Conservation (phyloP, 2,329 filamentous ascomycete species). For the Lecanoromycetidae sp. region DNA sequence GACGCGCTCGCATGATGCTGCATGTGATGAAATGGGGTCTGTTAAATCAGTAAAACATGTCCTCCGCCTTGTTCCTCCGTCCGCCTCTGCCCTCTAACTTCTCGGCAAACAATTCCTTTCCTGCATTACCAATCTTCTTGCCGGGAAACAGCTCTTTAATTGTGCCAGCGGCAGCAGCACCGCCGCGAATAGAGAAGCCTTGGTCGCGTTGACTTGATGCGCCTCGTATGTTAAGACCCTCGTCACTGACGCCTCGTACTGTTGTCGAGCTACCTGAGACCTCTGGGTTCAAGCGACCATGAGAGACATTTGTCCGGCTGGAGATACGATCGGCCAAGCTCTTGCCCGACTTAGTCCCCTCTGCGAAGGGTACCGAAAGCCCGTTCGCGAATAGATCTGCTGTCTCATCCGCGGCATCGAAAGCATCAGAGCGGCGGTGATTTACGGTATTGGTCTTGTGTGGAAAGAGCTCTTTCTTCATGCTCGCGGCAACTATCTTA, state of each 20-base stretch:
- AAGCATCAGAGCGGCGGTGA: slow-evolving; percentile 38
- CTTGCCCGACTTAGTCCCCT: slow-evolving; percentile 26
- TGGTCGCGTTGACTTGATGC: slow-evolving; percentile 35
- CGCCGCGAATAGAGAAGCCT: slow-evolving; percentile 49
- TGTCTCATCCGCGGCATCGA: slow-evolving; percentile 44
- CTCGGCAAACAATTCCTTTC: slow-evolving; percentile 58
- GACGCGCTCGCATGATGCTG: too few relatives aligned
- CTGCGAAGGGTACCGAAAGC: slow-evolving; percentile 39
- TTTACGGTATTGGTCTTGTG: slow-evolving; percentile 30
- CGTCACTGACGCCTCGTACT: slow-evolving; percentile 22
- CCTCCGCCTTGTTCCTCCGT: slow-evolving; percentile 56
- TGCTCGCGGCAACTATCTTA: slow-evolving; percentile 30
- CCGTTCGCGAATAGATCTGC: slow-evolving; percentile 39
- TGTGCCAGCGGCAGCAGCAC: slow-evolving; percentile 34
- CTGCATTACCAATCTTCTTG: slow-evolving; percentile 45
- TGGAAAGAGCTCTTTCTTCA: slow-evolving; percentile 49
- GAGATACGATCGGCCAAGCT: slow-evolving; percentile 8
- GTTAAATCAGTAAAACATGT: slow-evolving; percentile 50
- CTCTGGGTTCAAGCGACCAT: slow-evolving; percentile 23
- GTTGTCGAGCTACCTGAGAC: too few relatives aligned
- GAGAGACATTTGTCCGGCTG: neutral
- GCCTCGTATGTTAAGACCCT: slow-evolving; percentile 50
- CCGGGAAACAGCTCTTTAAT: slow-evolving; percentile 59
- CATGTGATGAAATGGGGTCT: too few relatives aligned
- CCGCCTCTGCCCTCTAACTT: slow-evolving; percentile 46